Base-by-base conservation (phyloP, 345 rosid species). In the Clarkia xantiana region DNA sequence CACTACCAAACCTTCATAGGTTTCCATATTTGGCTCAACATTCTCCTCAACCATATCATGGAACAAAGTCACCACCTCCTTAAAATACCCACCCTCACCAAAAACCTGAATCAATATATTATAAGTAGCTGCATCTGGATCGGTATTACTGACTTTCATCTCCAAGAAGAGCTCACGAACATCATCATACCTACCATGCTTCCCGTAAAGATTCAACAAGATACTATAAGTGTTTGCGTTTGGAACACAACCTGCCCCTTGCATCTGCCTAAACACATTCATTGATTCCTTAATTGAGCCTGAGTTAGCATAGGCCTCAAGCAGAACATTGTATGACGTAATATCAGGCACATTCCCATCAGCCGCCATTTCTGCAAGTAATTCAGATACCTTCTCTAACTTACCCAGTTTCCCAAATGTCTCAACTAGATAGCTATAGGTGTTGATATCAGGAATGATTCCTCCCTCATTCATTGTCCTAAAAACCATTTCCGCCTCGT, bases 41-140 rank as follows among this genome's bases (percentile, higher is more conserved):
- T 76, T 83, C 73, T 90, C 97, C 68, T 90, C 97, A 54, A 79
- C 78, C 94, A 90, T 83, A 67, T 90, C 96, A 66, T 74, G 82
- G 70, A 86, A 90, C 75, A 90, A 72, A 51, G 97, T 81, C 25
- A 90, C 91, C 51, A 83, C 96, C 84, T 90, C 95, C 77, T 86
- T 79, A 57, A 86, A 83, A 72, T 83, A 90, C 60, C 94, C 98
- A 66, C 96, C 96, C 68, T 90, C 88, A 42, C 94, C 94, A 45
- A 90, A 90, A 25, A 83, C 96, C 52, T 79, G 75, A 10, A 86
- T 76, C 70, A 90, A 63, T 61, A 83, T 76, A 62, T 83, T 90
- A 65, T 90, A 90, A 0, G 93, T 90, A 59, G 73, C 77, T 2
- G 80, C 86, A 73, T 86, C 87, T 0, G 98, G 91, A 65, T 77